phyloP scores from a whole-genome alignment of 441 rosid genomes.

The Sinapis alba region DNA sequence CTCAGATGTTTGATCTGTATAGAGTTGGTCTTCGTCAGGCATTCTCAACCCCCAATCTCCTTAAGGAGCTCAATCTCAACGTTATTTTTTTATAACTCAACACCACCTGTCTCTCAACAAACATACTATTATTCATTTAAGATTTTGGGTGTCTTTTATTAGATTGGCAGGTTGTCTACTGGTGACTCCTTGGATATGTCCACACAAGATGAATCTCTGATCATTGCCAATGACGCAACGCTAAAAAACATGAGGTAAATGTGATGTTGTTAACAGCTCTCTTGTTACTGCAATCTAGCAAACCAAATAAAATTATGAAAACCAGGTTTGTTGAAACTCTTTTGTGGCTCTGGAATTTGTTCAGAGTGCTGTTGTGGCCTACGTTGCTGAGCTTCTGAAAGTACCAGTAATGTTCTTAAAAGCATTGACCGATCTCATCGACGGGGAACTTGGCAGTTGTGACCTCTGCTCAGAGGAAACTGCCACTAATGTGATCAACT shows the following conservation, averaged over 20 bases:
- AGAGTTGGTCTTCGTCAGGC: conserved; percentile 81
- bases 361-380: conserved; percentile 95
- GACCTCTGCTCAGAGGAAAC: conserved; percentile 64
- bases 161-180: conserved; percentile 89
- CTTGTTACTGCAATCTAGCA: conserved; percentile 12
- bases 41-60: conserved; percentile 72
- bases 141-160: conserved; percentile 18
- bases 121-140: not conserved
- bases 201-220: conserved; percentile 74
- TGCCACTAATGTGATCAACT: conserved; percentile 67
- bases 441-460: conserved; percentile 84
- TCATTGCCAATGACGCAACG: conserved; percentile 81
- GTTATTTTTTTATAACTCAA: conserved; percentile 29
- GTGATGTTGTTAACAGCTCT: not conserved
- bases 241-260: conserved; percentile 94
- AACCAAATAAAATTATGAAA: not conserved
- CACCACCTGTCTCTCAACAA: not conserved
- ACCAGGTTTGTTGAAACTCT: not conserved
- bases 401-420: conserved; percentile 85
- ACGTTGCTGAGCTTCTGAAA: conserved; percentile 83
- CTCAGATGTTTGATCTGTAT: conserved; percentile 87
- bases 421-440: conserved; percentile 87
- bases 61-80: conserved; percentile 74
- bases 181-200: conserved; percentile 95
- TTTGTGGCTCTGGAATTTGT: not conserved